A percentile compares a stretch with the other conserved stretches of the same genome.
phyloP scores from a whole-genome alignment of 306 rosid genomes.

The Malus sylvestris region DNA sequence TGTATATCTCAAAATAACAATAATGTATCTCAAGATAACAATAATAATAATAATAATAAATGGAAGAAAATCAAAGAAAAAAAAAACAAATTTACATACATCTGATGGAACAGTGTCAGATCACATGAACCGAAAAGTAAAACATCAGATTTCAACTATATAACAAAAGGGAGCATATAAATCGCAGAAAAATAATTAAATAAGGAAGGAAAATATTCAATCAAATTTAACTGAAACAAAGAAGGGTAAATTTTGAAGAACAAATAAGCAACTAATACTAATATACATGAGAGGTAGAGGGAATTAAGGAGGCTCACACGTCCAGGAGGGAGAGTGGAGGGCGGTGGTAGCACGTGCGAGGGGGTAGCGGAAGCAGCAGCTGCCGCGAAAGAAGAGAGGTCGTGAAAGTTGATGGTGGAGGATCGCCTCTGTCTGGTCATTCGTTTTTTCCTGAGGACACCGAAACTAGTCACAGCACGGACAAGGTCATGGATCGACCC shows the following conservation, averaged over 20 bases:
- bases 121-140: neutral
- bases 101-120: neutral
- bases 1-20: neutral
- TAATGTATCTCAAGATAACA: neutral
- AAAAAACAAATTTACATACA: no score
- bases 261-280: neutral
- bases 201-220: neutral
- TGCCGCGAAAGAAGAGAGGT: conserved; percentile 9
- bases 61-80: neutral
- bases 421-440: conserved; percentile 68
- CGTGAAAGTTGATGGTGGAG: conserved; percentile 21
- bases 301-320: conserved; percentile 48
- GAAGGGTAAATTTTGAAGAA: neutral
- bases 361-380: conserved; percentile 17
- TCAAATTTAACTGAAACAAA: neutral
- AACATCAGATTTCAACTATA: neutral
- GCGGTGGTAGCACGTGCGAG: conserved; percentile 39
- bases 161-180: neutral
- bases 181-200: neutral
- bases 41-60: neutral
- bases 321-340: conserved; percentile 24
- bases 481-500: conserved; percentile 29
- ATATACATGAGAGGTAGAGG: neutral
- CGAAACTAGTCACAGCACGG: conserved; percentile 30
- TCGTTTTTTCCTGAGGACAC: conserved; percentile 61